phyloP scores from a whole-genome alignment of 306 rosid species.

The barrel medic (Medicago truncatula) region DNA sequence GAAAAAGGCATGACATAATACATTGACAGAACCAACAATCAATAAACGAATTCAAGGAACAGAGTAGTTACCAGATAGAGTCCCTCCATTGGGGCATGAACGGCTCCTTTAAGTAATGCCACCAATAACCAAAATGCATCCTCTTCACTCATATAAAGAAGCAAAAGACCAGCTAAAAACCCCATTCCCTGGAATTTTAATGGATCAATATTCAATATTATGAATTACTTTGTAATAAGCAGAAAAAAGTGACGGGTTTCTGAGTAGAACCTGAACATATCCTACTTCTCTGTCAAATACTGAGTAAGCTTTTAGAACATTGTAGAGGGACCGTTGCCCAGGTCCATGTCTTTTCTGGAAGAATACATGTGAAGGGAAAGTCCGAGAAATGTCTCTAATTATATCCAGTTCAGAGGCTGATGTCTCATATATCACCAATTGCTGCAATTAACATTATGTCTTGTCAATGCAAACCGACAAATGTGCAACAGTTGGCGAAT shows the following conservation, averaged over 20 bases:
- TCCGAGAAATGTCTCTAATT: slow-evolving; percentile 95
- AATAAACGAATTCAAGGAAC: slow-evolving; percentile 10
- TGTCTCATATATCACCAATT: slow-evolving; percentile 95
- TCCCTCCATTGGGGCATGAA: slow-evolving; percentile 99
- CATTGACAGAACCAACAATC: slow-evolving; percentile 13
- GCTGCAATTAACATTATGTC: slow-evolving; percentile 62
- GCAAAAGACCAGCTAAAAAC: slow-evolving; percentile 91
- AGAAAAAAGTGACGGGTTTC: slow-evolving; percentile 26
- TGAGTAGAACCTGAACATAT: slow-evolving; percentile 88
- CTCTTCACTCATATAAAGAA: slow-evolving; percentile 98
- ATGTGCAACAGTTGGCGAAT: slow-evolving; percentile 3
- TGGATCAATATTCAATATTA: slow-evolving; percentile 44
- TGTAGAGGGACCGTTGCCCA: slow-evolving; percentile 97
- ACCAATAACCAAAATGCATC: slow-evolving; percentile 98
- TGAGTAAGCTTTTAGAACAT: slow-evolving; percentile 93
- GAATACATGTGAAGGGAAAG: slow-evolving; percentile 96
- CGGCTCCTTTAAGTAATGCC: slow-evolving; percentile 96
- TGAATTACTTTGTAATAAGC: slow-evolving; percentile 20
- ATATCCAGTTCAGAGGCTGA: slow-evolving; percentile 96
- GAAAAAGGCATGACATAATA: slow-evolving; percentile 14
- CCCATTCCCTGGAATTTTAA: slow-evolving; percentile 92
- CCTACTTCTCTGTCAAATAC: slow-evolving; percentile 97
- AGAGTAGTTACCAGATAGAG: slow-evolving; percentile 73
- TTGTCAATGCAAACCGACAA: slow-evolving; percentile 41
- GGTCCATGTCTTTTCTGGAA: slow-evolving; percentile 99